phyloP scores from a whole-genome alignment of 345 rosid genomes.

The Citrus reticulata region DNA sequence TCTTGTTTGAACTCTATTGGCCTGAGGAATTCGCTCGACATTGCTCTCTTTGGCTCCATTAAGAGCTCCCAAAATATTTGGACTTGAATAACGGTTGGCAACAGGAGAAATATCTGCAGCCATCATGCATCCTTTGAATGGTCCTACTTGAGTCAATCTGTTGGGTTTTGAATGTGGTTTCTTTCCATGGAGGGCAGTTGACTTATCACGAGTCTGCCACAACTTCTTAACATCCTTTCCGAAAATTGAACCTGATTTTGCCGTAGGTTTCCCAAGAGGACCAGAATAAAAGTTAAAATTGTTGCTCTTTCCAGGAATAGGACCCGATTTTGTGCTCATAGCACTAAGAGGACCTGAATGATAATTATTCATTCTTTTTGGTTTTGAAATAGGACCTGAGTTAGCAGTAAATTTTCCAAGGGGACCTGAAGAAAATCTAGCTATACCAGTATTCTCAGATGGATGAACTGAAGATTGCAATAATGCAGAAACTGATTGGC shows the following conservation, averaged over 20 bases:
- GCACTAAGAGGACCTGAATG: conserved; percentile 78
- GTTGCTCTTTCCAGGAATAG: conserved; percentile 35
- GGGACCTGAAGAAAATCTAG: conserved; percentile 86
- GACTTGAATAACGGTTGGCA: conserved; percentile 35
- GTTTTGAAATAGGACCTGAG: conserved; percentile 42
- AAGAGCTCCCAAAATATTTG: conserved; percentile 23
- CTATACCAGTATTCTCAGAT: conserved; percentile 38
- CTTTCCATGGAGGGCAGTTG: conserved; percentile 37
- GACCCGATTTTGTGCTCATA: conserved; percentile 47
- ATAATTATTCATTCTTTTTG: conserved; percentile 48
- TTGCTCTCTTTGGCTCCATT: conserved; percentile 38
- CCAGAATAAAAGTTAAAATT: conserved; percentile 58
- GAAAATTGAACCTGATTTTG: conserved; percentile 59
- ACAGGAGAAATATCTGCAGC: conserved; percentile 38
- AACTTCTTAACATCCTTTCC: conserved; percentile 46
- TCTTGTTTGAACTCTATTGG: conserved; percentile 8
- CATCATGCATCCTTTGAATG: conserved; percentile 74
- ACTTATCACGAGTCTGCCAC: conserved; percentile 48
- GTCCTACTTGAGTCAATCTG: conserved; percentile 73
- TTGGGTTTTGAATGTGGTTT: conserved; percentile 45
- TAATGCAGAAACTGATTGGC: conserved; percentile 67
- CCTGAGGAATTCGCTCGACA: conserved; percentile 19
- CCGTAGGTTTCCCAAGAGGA: conserved; percentile 44
- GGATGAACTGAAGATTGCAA: conserved; percentile 53
- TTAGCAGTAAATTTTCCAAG: conserved; percentile 43